These are phyloP conservation scores for Helenozyma rhizophorensis DNA, from an alignment of 805 yeast species.

Conservation along the genomic window DNA sequence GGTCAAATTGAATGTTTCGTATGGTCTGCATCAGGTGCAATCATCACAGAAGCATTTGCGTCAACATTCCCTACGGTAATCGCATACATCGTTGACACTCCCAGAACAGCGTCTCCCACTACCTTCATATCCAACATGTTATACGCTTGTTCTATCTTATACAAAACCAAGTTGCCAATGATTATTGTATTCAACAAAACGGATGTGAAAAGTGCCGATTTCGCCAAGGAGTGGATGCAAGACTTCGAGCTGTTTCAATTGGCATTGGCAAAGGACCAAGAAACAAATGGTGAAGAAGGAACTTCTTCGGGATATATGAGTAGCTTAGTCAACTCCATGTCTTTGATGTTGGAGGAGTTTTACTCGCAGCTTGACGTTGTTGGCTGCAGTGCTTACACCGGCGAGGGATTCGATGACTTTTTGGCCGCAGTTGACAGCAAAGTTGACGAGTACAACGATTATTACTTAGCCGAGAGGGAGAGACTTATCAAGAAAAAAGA, in stretches of 20 bases:
- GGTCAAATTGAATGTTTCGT: conserved; percentile 98
- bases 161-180: conserved; percentile 96
- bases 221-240: conserved; percentile 95
- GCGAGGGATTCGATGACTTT: conserved; percentile 91
- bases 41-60: conserved; percentile 94
- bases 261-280: conserved; percentile 66
- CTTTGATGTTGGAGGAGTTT: conserved; percentile 92
- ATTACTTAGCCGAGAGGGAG: conserved; percentile 83
- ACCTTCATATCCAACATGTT: conserved; percentile 98
- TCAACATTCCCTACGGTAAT: conserved; percentile 92
- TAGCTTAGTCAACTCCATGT: conserved; percentile 90
- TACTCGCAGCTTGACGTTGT: conserved; percentile 90
- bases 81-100: conserved; percentile 95
- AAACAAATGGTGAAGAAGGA: conserved; percentile 56
- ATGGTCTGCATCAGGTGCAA: conserved; percentile 97
- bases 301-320: conserved; percentile 87
- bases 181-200: conserved; percentile 93
- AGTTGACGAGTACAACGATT: conserved; percentile 81
- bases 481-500: conserved; percentile 71
- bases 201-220: conserved; percentile 78
- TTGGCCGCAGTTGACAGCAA: conserved; percentile 79
- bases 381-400: conserved; percentile 89
- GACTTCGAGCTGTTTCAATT: conserved; percentile 90
- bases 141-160: conserved; percentile 94
- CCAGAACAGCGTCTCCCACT: conserved; percentile 89